Conservation (phyloP, 164 flowering plant genomes). For the Brasenia schreberi region DNA sequence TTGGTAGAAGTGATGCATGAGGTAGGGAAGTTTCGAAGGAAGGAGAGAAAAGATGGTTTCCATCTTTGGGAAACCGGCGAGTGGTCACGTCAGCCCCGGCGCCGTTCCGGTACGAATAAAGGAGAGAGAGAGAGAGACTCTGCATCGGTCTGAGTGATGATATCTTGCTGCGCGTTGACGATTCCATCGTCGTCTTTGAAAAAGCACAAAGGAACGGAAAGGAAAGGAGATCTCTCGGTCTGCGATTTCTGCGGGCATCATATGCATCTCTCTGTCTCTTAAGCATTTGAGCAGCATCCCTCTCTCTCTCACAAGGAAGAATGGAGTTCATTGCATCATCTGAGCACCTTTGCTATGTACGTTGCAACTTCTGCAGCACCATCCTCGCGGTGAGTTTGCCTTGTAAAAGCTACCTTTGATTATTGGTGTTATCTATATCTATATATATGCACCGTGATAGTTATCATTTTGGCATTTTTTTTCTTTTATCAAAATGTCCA, state of each 20-base stretch:
- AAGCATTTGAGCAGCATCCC: background rate
- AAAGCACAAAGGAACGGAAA: no score
- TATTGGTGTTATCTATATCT: background rate
- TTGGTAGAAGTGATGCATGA: background rate
- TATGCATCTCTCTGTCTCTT: background rate
- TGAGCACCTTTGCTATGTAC: slow-evolving; percentile 83
- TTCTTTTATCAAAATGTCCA: no score
- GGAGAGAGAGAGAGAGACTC: background rate
- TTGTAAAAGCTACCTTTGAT: slow-evolving; percentile 1
- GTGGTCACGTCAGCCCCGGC: background rate
- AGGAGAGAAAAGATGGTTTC: background rate
- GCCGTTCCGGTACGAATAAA: background rate
- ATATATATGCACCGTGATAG: no score
- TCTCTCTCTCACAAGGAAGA: slow-evolving; percentile 11
- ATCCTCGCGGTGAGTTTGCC: slow-evolving; percentile 63
- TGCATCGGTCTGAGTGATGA: background rate
- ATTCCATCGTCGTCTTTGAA: background rate
- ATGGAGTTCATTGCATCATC: slow-evolving; percentile 40
- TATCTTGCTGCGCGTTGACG: no score
- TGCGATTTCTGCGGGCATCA: background rate
- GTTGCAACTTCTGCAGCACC: slow-evolving; percentile 92
- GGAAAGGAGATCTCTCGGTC: background rate
- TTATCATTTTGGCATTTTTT: no score
- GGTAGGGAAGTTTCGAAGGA: background rate
- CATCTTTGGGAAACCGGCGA: background rate